Percentiles rank a stretch among this genome's conserved stretches.
These are phyloP conservation scores for Nyssa sinensis DNA, from an alignment of 148 eudicot genomes.

Conservation along the genomic window DNA sequence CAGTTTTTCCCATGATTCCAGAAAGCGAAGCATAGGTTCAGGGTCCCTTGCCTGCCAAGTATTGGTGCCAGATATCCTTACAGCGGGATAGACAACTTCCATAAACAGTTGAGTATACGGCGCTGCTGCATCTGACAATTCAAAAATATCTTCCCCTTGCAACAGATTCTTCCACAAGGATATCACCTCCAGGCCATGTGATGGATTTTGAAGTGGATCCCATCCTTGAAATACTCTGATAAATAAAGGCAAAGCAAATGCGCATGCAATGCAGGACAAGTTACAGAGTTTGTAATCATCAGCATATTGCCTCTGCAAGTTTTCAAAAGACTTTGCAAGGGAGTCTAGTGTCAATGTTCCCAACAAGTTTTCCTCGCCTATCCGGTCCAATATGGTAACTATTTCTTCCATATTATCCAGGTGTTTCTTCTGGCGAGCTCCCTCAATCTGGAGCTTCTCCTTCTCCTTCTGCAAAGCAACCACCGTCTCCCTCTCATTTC, in stretches of 20 bases:
- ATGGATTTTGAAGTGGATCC: conserved; percentile 80
- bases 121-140: conserved; percentile 48
- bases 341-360: conserved; percentile 67
- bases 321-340: conserved; percentile 54
- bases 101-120: conserved; percentile 66
- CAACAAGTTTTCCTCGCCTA: conserved; percentile 42
- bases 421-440: conserved; percentile 55
- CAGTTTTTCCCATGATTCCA: conserved; percentile 80
- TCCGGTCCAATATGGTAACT: conserved; percentile 39
- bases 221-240: conserved; percentile 86
- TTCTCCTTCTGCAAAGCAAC: conserved; percentile 73
- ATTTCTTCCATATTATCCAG: conserved; percentile 61
- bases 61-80: conserved; percentile 78
- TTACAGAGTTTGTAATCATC: conserved; percentile 76
- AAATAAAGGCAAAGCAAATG: conserved; percentile 72
- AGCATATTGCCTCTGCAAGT: conserved; percentile 49
- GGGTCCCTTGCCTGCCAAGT: conserved; percentile 94
- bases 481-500: conserved; percentile 75
- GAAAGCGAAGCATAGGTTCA: conserved; percentile 77
- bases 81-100: conserved; percentile 91
- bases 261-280: conserved; percentile 72
- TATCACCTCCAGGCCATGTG: conserved; percentile 56
- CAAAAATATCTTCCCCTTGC: conserved; percentile 55
- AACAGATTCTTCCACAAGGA: conserved; percentile 66
- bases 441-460: conserved; percentile 66